phyloP scores from a whole-genome alignment of 352 stramenopile species.

The Globisporangium okanoganense region DNA sequence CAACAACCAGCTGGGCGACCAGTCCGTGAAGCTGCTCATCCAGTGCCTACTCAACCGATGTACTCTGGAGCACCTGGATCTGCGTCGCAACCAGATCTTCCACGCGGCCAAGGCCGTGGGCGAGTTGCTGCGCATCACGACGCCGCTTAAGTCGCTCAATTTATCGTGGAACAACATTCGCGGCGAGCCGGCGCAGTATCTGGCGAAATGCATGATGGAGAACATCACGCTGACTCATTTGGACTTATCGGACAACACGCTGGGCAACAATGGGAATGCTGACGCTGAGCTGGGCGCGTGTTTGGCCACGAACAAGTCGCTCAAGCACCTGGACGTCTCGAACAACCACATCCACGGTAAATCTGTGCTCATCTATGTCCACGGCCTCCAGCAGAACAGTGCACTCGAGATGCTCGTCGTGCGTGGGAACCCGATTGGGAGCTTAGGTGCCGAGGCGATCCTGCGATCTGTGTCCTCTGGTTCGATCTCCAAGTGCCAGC shows the following conservation, averaged over 20 bases:
- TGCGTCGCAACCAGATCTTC: constrained; percentile 65
- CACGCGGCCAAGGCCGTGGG: constrained; percentile 51
- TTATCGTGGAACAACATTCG: constrained; percentile 79
- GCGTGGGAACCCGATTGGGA: constrained; percentile 68
- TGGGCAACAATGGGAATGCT: constrained; percentile 64
- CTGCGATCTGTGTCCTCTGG: constrained; percentile 45
- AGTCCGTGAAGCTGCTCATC: constrained; percentile 46
- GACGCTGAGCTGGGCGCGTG: constrained; percentile 60
- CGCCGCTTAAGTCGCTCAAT: constrained; percentile 50
- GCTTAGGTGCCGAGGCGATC: constrained; percentile 53
- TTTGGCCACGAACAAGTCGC: constrained; percentile 62
- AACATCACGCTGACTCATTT: constrained; percentile 63
- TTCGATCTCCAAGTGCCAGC: constrained; percentile 43
- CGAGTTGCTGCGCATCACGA: constrained; percentile 61
- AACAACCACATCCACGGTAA: constrained; percentile 70
- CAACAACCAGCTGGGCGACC: constrained; percentile 73
- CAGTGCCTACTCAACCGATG: constrained; percentile 68
- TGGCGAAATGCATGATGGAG: constrained; percentile 67
- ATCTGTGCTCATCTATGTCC: constrained; percentile 56
- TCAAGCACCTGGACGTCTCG: constrained; percentile 52
- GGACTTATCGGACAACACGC: constrained; percentile 65
- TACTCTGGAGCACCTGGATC: constrained; percentile 55
- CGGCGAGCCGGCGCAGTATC: constrained; percentile 51
- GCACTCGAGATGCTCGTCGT: constrained; percentile 47
- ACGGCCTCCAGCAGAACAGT: constrained; percentile 55